A percentile compares a stretch with the other conserved stretches of the same genome.
Conservation (phyloP, 352 stramenopile genomes). For the Globisporangium camurandrum region DNA sequence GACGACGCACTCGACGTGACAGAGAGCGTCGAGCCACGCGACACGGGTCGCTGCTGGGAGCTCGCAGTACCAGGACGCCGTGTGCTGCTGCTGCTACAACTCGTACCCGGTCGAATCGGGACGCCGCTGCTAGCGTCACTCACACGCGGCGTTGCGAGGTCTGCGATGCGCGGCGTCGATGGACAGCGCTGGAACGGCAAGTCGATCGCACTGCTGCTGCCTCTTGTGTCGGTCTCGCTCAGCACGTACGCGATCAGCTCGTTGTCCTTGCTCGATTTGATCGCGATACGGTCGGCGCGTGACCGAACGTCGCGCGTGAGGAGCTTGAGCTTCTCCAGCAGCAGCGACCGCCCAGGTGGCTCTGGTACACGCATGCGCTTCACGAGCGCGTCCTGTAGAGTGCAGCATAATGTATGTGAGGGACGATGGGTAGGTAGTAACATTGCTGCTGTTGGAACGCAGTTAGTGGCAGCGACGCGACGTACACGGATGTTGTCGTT, state of each 20-base stretch:
- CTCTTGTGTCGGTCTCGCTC: constrained; percentile 9
- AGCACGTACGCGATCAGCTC: constrained; percentile 63
- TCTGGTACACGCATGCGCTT: constrained; percentile 46
- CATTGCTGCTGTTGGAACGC: too few relatives aligned
- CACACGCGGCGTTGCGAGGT: constrained; percentile 17
- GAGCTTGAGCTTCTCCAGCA: constrained; percentile 72
- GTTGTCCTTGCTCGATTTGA: constrained; percentile 36
- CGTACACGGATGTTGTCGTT: constrained; percentile 69
- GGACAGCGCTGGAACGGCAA: constrained; percentile 8
- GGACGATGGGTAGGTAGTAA: too few relatives aligned
- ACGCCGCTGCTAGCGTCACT: constrained; percentile 5
- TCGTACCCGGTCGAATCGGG: constrained; percentile 45
- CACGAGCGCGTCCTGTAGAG: constrained; percentile 41
- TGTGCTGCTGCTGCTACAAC: too few relatives aligned
- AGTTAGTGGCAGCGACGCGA: too few relatives aligned
- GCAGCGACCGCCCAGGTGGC: constrained; percentile 46
- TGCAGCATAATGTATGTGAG: background rate
- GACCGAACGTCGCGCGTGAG: constrained; percentile 34
- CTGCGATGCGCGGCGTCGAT: constrained; percentile 40
- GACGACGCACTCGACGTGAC: constrained; percentile 18
- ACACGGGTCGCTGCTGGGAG: constrained; percentile 45
- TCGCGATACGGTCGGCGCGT: constrained; percentile 4
- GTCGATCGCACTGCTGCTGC: too few relatives aligned
- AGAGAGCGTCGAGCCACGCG: constrained; percentile 57
- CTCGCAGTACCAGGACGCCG: constrained; percentile 29